Evolutionary conservation across 176 grass and related monocot species (phyloP), one percentile per base, ranked within the genome.

Genomic region (Oryza coarctata): DNA sequence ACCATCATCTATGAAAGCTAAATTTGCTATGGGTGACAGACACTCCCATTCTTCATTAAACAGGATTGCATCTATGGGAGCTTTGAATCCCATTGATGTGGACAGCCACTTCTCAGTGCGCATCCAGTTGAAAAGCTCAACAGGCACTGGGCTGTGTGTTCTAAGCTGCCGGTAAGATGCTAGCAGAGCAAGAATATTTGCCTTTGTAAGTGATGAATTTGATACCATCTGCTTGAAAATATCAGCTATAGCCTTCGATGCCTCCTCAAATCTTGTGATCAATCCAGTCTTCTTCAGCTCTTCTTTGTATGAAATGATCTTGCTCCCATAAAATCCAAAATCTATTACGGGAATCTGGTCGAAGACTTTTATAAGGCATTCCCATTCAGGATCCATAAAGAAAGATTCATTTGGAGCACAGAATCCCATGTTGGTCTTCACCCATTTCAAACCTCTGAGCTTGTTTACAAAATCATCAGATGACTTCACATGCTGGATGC

Each of bases 361-460:
- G 7, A 93, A 80, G 10, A 87, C 34, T 43, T 85, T 87, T 5
- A 86, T 25, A 70, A 97, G 88, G 65, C 82, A 84, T 22, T 83
- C 81, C 88, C 88, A 93, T 63, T 86, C 75, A 50, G 86, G 70
- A 60, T 75, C 29, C 13, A 81, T 74, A 72, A 93, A 76, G 79
- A 93, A 87, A n/a, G 89, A 74, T 66, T 84, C 66, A 33, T 45
- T 65, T 8, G 91, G 88, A 77, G 49, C 7, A 78, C 73, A 49
- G 47, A 91, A 82, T 44, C 94, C 94, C 77, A 93, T 39, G 63
- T 33, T 91, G 36, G 94, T 97, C 69, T 88, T 97, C 36, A 94
- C 8, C 81, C 83, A 93, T 77, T 87, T 84, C 14, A 76, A 68
- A 20, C 70, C 55, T 44, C 55, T 89, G 11, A 89, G 26, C 74